Evolutionary conservation across 306 rosid species (phyloP).

Genomic region (Senna siamea): DNA sequence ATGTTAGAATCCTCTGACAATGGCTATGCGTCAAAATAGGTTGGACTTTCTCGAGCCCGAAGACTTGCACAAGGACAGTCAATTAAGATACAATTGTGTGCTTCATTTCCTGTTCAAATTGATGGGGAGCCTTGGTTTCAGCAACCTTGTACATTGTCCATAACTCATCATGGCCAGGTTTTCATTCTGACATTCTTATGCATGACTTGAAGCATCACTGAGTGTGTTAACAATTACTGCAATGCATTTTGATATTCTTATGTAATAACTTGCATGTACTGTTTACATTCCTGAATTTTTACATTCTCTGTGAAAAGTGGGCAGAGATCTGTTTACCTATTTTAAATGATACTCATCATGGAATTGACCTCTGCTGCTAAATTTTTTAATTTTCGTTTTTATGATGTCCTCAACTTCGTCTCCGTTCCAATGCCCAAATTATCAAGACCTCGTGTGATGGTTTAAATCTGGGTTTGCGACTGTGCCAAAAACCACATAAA

Average conservation of each 20-base stretch:
- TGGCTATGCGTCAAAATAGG: conserved; percentile 57
- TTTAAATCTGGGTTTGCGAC: not conserved
- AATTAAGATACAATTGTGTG: conserved; percentile 80
- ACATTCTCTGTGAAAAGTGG: conserved; percentile 18
- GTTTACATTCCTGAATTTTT: conserved; percentile 28
- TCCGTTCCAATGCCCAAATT: not conserved
- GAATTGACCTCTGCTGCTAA: not conserved
- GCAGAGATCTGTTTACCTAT: conserved; percentile 14
- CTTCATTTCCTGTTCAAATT: conserved; percentile 87
- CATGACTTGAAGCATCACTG: not conserved
- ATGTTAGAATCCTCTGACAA: conserved; percentile 28
- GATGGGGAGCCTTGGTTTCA: conserved; percentile 99
- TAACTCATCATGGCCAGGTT: conserved; percentile 98
- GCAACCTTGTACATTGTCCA: conserved; percentile 69
- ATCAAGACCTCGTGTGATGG: not conserved
- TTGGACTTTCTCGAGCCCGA: conserved; percentile 97
- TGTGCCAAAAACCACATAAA: not conserved
- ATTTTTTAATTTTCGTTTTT: conserved; percentile 3
- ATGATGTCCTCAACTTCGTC: conserved; percentile 9
- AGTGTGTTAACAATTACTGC: not conserved
- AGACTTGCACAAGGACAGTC: conserved; percentile 97
- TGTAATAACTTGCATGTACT: not conserved
- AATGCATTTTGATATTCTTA: conserved; percentile 24
- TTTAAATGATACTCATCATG: conserved; percentile 8
- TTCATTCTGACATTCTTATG: conserved; percentile 37